These are phyloP conservation scores for Metschnikowia gruessii DNA, from an alignment of 805 yeast species.

Conservation along the genomic window DNA sequence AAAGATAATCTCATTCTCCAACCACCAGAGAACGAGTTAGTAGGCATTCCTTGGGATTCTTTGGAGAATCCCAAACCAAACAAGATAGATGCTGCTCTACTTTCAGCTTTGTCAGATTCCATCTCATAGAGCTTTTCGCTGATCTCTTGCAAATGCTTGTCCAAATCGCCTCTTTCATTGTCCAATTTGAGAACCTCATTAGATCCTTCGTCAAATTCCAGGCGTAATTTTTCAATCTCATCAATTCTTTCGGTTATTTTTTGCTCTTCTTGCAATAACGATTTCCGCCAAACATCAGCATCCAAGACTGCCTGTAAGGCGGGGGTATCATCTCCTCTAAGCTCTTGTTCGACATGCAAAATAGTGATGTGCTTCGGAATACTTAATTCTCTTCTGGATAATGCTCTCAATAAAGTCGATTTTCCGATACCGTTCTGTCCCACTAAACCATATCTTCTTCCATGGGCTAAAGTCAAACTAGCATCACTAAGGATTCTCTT, in stretches of 20 bases:
- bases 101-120: conserved; percentile 97
- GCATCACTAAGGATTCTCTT: conserved; percentile 89
- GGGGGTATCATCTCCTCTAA: conserved; percentile 85
- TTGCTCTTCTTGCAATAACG: conserved; percentile 70
- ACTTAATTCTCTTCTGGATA: conserved; percentile 88
- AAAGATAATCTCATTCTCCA: conserved; percentile 99
- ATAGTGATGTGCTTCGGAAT: conserved; percentile 95
- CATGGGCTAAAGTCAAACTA: conserved; percentile 79
- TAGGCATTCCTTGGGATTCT: conserved; percentile 77
- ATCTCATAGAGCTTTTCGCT: conserved; percentile 82
- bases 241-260: conserved; percentile 69
- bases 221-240: conserved; percentile 68
- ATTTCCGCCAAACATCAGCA: conserved; percentile 99
- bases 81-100: conserved; percentile 91
- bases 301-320: conserved; percentile 96
- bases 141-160: conserved; percentile 71
- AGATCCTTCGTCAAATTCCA: conserved; percentile 68
- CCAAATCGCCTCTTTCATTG: conserved; percentile 86
- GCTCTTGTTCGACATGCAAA: conserved; percentile 96
- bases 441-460: conserved; percentile 94
- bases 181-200: conserved; percentile 76
- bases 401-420: conserved; percentile 86
- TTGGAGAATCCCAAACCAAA: conserved; percentile 91
- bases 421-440: conserved; percentile 99
- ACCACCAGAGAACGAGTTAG: conserved; percentile 97